Percentiles rank a stretch among this genome's conserved stretches.
Conservation (phyloP, 257 asterid genomes). For the Mentha longifolia region DNA sequence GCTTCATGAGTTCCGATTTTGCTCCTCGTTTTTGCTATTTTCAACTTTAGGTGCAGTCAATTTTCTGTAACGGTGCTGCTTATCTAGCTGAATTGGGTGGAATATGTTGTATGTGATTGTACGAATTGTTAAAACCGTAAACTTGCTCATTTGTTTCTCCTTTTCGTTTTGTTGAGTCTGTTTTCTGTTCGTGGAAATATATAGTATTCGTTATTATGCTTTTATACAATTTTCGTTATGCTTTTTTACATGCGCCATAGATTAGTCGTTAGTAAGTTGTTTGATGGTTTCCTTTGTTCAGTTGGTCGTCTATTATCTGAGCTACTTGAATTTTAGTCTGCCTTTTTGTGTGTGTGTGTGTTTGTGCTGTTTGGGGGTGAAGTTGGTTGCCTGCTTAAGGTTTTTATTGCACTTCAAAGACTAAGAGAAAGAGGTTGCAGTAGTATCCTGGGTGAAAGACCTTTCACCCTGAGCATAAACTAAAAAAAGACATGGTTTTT, state of each 20-base stretch:
- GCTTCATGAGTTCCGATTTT: neutral
- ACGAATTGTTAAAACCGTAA: neutral
- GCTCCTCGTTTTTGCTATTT: slow-evolving; percentile 9
- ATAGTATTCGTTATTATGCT: neutral
- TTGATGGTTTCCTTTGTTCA: neutral
- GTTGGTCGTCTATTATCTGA: neutral
- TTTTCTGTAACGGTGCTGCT: neutral
- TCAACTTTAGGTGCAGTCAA: neutral
- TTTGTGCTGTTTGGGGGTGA: neutral
- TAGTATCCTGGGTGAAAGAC: neutral
- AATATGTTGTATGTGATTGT: neutral
- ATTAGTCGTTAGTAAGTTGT: neutral
- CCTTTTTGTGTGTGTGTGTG: too few relatives aligned
- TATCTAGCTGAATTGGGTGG: slow-evolving; percentile 24
- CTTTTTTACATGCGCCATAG: neutral
- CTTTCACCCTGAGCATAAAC: neutral
- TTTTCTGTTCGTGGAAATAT: too few relatives aligned
- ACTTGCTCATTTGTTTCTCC: neutral
- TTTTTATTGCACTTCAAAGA: neutral
- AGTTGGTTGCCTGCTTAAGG: slow-evolving; percentile 1
- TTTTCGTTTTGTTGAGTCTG: neutral
- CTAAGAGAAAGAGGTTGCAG: slow-evolving; percentile 7
- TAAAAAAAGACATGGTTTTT: neutral
- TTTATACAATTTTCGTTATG: too few relatives aligned
- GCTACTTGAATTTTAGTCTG: neutral